Evolutionary conservation across 2,329 filamentous ascomycete genomes (phyloP).

Genomic region (Diaporthe citrichinensis): DNA sequence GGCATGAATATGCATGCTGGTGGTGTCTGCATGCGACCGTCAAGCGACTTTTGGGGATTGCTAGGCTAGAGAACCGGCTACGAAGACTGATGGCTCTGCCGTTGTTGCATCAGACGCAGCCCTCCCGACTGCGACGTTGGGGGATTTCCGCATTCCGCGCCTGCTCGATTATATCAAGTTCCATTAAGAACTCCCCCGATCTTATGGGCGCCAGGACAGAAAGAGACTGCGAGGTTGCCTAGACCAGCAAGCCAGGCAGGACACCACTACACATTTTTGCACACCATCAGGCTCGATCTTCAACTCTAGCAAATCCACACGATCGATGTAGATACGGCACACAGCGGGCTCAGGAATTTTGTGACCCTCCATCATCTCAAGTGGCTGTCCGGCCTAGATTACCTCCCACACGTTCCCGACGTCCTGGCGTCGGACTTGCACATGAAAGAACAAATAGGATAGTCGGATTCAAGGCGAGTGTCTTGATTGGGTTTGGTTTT

Average conservation of each 20-base stretch:
- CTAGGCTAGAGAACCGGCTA: constrained; percentile 20
- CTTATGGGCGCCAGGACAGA: constrained; percentile 1
- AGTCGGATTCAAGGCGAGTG: neutral
- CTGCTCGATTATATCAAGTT: constrained; percentile 9
- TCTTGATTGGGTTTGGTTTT: constrained; percentile 24
- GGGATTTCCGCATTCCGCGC: constrained; percentile 14
- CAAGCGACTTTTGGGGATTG: constrained; percentile 29
- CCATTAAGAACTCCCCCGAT: constrained; percentile 7
- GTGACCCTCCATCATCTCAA: constrained; percentile 17
- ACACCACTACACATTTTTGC: constrained; percentile 9
- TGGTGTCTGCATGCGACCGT: constrained; percentile 27
- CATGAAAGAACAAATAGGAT: constrained; percentile 23
- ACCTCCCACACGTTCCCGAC: neutral
- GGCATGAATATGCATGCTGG: constrained; percentile 30
- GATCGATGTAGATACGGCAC: neutral
- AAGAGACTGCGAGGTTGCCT: constrained; percentile 24
- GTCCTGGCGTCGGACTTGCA: constrained; percentile 2
- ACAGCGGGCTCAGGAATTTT: neutral
- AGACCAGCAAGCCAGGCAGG: neutral
- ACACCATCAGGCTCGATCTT: neutral
- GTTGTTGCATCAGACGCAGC: constrained; percentile 28
- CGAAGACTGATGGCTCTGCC: constrained; percentile 16
- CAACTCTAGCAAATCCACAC: neutral
- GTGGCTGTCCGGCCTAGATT: constrained; percentile 18
- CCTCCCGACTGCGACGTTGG: constrained; percentile 32